Evolutionary conservation across 73 alveolate genomes (phyloP).

Genomic region (Paramecium biaurelia): DNA sequence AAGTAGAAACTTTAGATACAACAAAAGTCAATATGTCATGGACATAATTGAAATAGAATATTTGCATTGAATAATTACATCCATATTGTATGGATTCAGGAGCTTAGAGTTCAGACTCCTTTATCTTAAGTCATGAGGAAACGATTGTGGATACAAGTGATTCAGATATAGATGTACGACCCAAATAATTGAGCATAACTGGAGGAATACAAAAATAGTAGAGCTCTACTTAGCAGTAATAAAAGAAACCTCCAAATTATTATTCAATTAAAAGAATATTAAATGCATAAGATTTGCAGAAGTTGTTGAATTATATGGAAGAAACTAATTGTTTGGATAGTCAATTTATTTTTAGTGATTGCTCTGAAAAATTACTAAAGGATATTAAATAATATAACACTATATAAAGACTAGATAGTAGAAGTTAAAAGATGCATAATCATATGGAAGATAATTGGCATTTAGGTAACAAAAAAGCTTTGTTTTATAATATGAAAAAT

Average conservation of each 20-base stretch:
- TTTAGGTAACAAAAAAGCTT: conserved; percentile 80
- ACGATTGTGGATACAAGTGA: conserved; percentile 56
- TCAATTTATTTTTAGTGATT: conserved; percentile 28
- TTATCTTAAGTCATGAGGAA: conserved; percentile 9
- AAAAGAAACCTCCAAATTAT: conserved; percentile 14
- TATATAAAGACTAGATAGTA: background rate
- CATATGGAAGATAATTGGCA: conserved; percentile 79
- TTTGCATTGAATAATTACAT: conserved; percentile 13
- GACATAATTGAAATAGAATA: conserved; percentile 50
- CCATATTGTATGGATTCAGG: background rate
- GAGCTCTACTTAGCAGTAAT: background rate
- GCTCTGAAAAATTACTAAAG: background rate
- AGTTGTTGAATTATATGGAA: conserved; percentile 14
- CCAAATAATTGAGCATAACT: background rate
- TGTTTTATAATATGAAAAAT: conserved; percentile 81
- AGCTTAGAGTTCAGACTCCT: conserved; percentile 12
- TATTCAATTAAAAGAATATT: background rate
- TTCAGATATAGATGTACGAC: conserved; percentile 40
- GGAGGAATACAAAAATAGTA: background rate
- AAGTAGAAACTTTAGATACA: conserved; percentile 63
- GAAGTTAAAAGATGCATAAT: conserved; percentile 53
- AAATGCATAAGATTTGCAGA: background rate
- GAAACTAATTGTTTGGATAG: conserved; percentile 4
- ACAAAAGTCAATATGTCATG: conserved; percentile 50
- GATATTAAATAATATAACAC: conserved; percentile 37